Evolutionary conservation across 2,329 filamentous ascomycete species (phyloP).

Genomic region (Hymenoscyphus occultus): DNA sequence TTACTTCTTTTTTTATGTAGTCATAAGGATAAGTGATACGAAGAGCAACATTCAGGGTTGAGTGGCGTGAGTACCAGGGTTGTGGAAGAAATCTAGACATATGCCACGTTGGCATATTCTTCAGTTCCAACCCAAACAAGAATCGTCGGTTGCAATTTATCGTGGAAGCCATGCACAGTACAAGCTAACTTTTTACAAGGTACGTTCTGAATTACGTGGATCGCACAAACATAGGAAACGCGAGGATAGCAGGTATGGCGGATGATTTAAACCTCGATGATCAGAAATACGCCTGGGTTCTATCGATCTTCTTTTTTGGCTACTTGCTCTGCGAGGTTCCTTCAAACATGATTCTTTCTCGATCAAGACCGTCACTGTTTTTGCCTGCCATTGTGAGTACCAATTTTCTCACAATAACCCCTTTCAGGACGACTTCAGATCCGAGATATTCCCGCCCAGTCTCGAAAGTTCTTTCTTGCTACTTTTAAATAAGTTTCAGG

Average conservation of each 20-base stretch:
- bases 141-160: not conserved
- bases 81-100: not conserved
- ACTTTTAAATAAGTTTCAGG: too few species aligned
- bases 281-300: conserved; percentile 23
- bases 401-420: too few species aligned
- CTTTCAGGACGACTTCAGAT: too few species aligned
- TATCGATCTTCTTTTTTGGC: conserved; percentile 46
- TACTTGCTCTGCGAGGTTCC: conserved; percentile 50
- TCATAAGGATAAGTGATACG: not conserved
- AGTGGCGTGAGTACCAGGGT: too few species aligned
- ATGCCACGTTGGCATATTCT: not conserved
- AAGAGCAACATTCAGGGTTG: not conserved
- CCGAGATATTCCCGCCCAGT: too few species aligned
- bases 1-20: not conserved
- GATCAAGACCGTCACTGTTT: conserved; percentile 44
- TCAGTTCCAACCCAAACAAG: not conserved
- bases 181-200: not conserved
- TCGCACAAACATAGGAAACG: conserved; percentile 51
- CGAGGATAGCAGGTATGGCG: conserved; percentile 52
- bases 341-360: conserved; percentile 47
- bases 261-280: conserved; percentile 41
- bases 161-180: not conserved
- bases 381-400: conserved; percentile 37
- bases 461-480: too few species aligned
- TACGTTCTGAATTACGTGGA: conserved; percentile 55